Evolutionary conservation across 352 stramenopile species (phyloP).

Genomic region (Pythium myriotylum): DNA sequence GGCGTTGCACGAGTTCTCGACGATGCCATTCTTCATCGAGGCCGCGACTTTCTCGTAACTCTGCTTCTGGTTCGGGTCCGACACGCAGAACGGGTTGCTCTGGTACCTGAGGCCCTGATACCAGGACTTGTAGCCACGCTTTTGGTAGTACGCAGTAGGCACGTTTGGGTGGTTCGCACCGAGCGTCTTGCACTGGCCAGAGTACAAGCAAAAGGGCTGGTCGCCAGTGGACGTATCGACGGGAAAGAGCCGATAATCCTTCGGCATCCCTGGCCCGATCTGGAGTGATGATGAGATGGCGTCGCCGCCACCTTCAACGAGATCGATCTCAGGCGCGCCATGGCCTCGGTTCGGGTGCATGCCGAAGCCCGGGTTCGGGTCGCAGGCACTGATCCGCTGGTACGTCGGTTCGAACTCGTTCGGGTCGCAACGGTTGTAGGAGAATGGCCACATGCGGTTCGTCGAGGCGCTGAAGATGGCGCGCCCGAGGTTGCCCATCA

Average conservation of each 20-base stretch:
- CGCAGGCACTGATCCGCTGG: slow-evolving; percentile 87
- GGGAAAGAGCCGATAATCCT: slow-evolving; percentile 47
- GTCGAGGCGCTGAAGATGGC: no score
- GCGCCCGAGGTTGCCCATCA: no score
- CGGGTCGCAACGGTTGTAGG: slow-evolving; percentile 77
- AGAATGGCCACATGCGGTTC: slow-evolving; percentile 87
- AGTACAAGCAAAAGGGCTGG: slow-evolving; percentile 39
- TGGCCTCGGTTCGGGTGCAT: slow-evolving; percentile 80
- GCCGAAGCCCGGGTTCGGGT: slow-evolving; percentile 84
- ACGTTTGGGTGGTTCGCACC: slow-evolving; percentile 39
- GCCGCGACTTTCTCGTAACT: slow-evolving; percentile 38
- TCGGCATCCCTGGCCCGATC: slow-evolving; percentile 63
- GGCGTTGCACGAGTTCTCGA: slow-evolving; percentile 42
- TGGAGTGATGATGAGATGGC: slow-evolving; percentile 89
- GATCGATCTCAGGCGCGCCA: slow-evolving; percentile 92
- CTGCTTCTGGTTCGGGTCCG: slow-evolving; percentile 17
- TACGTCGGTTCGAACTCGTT: slow-evolving; percentile 62
- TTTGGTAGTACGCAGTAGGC: slow-evolving; percentile 36
- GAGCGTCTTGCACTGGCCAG: slow-evolving; percentile 36
- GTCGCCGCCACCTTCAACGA: slow-evolving; percentile 82
- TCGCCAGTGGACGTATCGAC: slow-evolving; percentile 36
- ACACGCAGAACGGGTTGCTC: slow-evolving; percentile 40
- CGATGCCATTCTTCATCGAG: slow-evolving; percentile 55
- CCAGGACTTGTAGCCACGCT: slow-evolving; percentile 45
- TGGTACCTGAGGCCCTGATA: slow-evolving; percentile 54